Conservation (phyloP, 108 stramenopile genomes). For the Phaeodactylum tricornutum region DNA sequence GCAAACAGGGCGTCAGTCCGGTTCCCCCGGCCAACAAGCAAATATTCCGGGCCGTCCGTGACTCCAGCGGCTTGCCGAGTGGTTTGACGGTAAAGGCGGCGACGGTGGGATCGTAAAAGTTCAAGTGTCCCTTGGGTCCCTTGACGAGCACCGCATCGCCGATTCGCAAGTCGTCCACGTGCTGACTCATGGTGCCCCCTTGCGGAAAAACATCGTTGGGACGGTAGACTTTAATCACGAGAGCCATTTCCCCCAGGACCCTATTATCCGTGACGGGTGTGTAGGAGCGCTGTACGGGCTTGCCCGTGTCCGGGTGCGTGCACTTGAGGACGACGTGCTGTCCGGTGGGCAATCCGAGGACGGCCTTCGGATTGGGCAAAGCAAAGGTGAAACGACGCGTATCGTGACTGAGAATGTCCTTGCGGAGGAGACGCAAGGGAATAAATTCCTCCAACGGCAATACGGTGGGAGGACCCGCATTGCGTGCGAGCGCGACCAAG, state of each 20-base stretch:
- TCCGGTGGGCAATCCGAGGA: slow-evolving; percentile 93
- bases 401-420: slow-evolving; percentile 84
- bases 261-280: slow-evolving; percentile 83
- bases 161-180: slow-evolving; percentile 82
- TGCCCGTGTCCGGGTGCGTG: slow-evolving; percentile 53
- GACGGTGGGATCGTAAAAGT: slow-evolving; percentile 35
- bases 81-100: slow-evolving; percentile 67
- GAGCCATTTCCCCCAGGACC: slow-evolving; percentile 60
- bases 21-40: slow-evolving; percentile 99
- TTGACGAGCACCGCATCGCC: slow-evolving; percentile 84
- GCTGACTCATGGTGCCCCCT: slow-evolving; percentile 95
- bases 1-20: slow-evolving; percentile 97
- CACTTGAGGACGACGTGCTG: slow-evolving; percentile 91
- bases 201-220: slow-evolving; percentile 89
- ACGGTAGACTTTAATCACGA: slow-evolving; percentile 92
- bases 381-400: slow-evolving; percentile 89
- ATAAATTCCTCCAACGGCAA: slow-evolving; percentile 42
- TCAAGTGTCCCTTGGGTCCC: slow-evolving; percentile 83
- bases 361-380: slow-evolving; percentile 42
- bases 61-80: slow-evolving; percentile 51
- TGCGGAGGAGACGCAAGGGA: slow-evolving; percentile 59
- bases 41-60: slow-evolving; percentile 51
- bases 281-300: slow-evolving; percentile 68
- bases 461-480: slow-evolving; percentile 11
- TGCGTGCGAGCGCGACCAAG: background rate